Conservation (phyloP, 352 stramenopile species). For the Phytophthora cryptogea region DNA sequence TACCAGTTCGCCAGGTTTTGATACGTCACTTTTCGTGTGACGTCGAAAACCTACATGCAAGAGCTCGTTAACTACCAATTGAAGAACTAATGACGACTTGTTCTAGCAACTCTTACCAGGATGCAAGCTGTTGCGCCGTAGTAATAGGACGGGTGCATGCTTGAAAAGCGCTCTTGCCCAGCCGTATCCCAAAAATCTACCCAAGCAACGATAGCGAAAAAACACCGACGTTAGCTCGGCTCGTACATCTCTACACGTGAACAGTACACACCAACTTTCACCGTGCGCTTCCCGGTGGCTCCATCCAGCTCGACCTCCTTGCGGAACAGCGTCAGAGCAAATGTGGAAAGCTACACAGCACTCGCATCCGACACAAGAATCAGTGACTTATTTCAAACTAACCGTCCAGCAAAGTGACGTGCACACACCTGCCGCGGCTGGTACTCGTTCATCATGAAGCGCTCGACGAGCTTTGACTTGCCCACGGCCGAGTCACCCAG, state of each 20-base stretch:
- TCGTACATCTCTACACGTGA: background rate
- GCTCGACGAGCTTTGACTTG: conserved; percentile 96
- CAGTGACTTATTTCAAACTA: background rate
- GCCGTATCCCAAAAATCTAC: conserved; percentile 97
- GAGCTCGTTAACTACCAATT: background rate
- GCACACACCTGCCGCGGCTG: conserved; percentile 80
- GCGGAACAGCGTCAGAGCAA: conserved; percentile 93
- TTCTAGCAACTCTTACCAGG: conserved; percentile 47
- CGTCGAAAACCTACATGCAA: conserved; percentile 89
- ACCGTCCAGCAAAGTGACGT: background rate
- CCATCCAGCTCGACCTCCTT: conserved; percentile 91
- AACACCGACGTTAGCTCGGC: background rate
- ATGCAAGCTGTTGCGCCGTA: conserved; percentile 95
- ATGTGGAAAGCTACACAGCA: conserved; percentile 89
- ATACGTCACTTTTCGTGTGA: conserved; percentile 96
- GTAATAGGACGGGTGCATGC: conserved; percentile 97
- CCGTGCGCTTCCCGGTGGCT: conserved; percentile 45
- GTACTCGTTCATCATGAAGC: conserved; percentile 97
- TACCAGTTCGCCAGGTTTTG: conserved; percentile 93
- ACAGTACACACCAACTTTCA: conserved; percentile 63
- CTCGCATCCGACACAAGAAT: background rate
- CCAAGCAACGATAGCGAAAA: background rate
- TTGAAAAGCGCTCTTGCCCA: conserved; percentile 95
- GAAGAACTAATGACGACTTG: background rate
- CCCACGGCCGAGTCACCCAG: conserved; percentile 94